Base-by-base conservation (phyloP, 2,329 filamentous ascomycete species). In the Fusarium coicis region DNA sequence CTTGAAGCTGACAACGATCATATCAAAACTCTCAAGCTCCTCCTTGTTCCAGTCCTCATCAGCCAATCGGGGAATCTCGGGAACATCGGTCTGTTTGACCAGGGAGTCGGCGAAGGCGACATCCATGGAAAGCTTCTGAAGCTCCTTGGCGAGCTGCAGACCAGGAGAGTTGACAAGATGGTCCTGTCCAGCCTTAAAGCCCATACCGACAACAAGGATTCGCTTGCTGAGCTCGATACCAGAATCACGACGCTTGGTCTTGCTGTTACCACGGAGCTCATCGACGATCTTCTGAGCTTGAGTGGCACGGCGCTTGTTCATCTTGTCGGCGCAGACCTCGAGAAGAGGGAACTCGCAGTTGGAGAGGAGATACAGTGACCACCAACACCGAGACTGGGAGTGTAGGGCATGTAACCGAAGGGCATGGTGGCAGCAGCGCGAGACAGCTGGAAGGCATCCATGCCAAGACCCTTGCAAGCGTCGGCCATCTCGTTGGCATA, bases 401-500 rank as follows among this genome's bases (percentile, higher is more conserved):
- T 75, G 74, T 83, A 85, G 0, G 87, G 82, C 69, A 85, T 81
- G 66, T 87, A 89, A 4, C 87, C 87, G 65, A 88, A 89, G 0
- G 85, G 86, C 74, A 87, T 89, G 10, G 84, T 85, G 3, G 83
- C 74, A 9, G 87, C 86, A 0, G 86, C 86, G 1, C 71, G 66
- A 53, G 81, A 84, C 4, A 88, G 86, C 72, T 89, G 87, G 44
- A 82, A 86, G 1, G 85, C 82, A 47, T 88, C 82, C 44, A 89
- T 86, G 23, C 77, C 82, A 32, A 84, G 81, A 0, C 77, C 68
- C 7, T 77, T 56, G 56, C 86, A 88, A 3, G 87, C 86, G 68
- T 88, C 85, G 2, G 86, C 85, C 84, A 89, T 88, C 70, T 89
- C 87, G 70, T 88, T 88, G 61, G 83, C 86, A 62, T 85, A 89